These are phyloP conservation scores for Trametes punicea DNA, from an alignment of 768 basidiomycete species.

Conservation along the genomic window DNA sequence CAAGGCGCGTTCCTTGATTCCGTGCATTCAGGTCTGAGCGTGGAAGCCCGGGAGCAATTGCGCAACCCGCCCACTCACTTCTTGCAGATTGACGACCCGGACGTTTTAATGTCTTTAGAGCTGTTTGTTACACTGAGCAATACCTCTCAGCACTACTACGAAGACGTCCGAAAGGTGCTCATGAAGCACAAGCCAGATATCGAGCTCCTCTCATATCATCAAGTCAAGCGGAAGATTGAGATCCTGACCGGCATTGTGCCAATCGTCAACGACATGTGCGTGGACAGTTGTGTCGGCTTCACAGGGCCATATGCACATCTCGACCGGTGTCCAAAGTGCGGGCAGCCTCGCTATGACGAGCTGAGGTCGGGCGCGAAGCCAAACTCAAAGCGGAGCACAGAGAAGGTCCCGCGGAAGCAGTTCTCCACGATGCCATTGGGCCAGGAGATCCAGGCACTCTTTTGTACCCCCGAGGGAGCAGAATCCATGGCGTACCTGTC, in stretches of 20 bases:
- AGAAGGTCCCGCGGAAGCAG: constrained; percentile 5
- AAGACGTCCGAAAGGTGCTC: not conserved
- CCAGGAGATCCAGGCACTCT: constrained; percentile 19
- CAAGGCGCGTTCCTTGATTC: not conserved
- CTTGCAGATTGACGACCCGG: not conserved
- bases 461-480: constrained; percentile 11
- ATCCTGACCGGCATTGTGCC: not conserved
- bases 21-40: not conserved
- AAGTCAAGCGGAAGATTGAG: not conserved
- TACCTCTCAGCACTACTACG: not conserved
- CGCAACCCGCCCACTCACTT: not conserved
- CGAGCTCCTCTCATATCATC: not conserved
- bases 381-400: not conserved
- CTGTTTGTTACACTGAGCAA: not conserved
- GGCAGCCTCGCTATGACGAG: constrained; percentile 14
- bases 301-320: not conserved
- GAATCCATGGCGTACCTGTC: constrained; percentile 13
- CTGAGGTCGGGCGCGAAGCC: not conserved
- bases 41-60: not conserved
- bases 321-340: constrained; percentile 18
- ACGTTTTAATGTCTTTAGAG: not conserved
- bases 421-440: constrained; percentile 25
- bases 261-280: not conserved
- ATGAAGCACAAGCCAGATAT: not conserved
- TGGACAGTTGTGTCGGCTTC: not conserved